Conservation (phyloP, 805 yeast species). For the Zygotorulaspora sp. region DNA sequence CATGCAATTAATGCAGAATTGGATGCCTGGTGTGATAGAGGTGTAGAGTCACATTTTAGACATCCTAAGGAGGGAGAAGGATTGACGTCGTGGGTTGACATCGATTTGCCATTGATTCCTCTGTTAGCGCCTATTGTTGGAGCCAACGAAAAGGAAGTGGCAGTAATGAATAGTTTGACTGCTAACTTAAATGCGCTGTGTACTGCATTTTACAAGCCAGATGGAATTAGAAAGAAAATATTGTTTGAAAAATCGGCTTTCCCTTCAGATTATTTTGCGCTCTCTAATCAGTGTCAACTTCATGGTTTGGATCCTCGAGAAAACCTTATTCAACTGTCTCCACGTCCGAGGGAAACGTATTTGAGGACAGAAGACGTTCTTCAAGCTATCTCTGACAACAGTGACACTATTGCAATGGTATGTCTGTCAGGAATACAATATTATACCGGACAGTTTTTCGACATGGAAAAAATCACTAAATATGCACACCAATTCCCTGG, state of each 20-base stretch:
- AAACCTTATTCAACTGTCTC: constrained; percentile 59
- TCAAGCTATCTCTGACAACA: constrained; percentile 47
- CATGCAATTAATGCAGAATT: constrained; percentile 59
- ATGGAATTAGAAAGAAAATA: constrained; percentile 52
- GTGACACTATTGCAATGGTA: constrained; percentile 63
- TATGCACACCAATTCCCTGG: constrained; percentile 47
- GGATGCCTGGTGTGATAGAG: constrained; percentile 76
- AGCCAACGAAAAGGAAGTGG: constrained; percentile 70
- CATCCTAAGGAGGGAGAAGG: constrained; percentile 49
- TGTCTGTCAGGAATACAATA: constrained; percentile 87
- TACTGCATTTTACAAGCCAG: constrained; percentile 69
- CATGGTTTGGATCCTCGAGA: constrained; percentile 51
- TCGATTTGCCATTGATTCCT: constrained; percentile 72
- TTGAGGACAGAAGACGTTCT: constrained; percentile 63
- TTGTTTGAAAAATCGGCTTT: constrained; percentile 83
- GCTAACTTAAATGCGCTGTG: constrained; percentile 73
- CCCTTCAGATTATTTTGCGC: constrained; percentile 89
- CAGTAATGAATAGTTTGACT: constrained; percentile 83
- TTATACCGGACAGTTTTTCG: constrained; percentile 86
- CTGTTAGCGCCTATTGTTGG: constrained; percentile 73
- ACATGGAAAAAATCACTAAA: constrained; percentile 64
- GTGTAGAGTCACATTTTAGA: constrained; percentile 78
- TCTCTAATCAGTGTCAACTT: constrained; percentile 63
- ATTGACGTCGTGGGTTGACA: constrained; percentile 73
- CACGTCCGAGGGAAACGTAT: constrained; percentile 52